phyloP scores from a whole-genome alignment of 140 eudicot genomes.

The Stevia rebaudiana region DNA sequence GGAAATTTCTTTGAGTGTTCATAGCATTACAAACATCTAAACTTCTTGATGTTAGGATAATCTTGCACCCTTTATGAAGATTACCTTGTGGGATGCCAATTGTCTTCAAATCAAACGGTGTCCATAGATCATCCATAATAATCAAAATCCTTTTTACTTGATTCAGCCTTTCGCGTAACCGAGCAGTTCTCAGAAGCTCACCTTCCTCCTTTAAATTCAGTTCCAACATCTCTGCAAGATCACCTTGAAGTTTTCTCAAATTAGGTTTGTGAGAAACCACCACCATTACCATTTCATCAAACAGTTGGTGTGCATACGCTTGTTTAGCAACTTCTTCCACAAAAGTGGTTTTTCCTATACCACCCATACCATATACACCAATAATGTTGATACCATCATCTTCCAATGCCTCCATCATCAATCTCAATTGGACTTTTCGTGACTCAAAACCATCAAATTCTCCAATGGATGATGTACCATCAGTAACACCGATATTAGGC shows the following conservation, averaged over 20 bases:
- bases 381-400: slow-evolving; percentile 32
- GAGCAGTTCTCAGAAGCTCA: slow-evolving; percentile 31
- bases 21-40: slow-evolving; percentile 39
- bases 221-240: slow-evolving; percentile 43
- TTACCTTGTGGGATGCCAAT: slow-evolving; percentile 39
- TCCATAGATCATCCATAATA: slow-evolving; percentile 43
- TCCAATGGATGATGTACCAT: not conserved
- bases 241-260: slow-evolving; percentile 42
- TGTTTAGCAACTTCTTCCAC: slow-evolving; percentile 35
- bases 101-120: slow-evolving; percentile 29
- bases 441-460: slow-evolving; percentile 42
- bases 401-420: slow-evolving; percentile 37
- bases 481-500: slow-evolving; percentile 17
- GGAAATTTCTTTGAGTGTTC: slow-evolving; percentile 33
- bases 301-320: slow-evolving; percentile 29
- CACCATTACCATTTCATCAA: slow-evolving; percentile 40
- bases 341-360: slow-evolving; percentile 44
- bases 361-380: slow-evolving; percentile 55
- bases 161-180: slow-evolving; percentile 35
- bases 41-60: slow-evolving; percentile 42
- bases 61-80: slow-evolving; percentile 34
- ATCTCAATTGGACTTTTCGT: slow-evolving; percentile 20
- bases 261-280: slow-evolving; percentile 38
- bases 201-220: slow-evolving; percentile 37
- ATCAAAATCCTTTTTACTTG: slow-evolving; percentile 36